A percentile compares a stretch with the other conserved stretches of the same genome.
Conservation (phyloP, 352 stramenopile species). For the Pythium dissotocum region DNA sequence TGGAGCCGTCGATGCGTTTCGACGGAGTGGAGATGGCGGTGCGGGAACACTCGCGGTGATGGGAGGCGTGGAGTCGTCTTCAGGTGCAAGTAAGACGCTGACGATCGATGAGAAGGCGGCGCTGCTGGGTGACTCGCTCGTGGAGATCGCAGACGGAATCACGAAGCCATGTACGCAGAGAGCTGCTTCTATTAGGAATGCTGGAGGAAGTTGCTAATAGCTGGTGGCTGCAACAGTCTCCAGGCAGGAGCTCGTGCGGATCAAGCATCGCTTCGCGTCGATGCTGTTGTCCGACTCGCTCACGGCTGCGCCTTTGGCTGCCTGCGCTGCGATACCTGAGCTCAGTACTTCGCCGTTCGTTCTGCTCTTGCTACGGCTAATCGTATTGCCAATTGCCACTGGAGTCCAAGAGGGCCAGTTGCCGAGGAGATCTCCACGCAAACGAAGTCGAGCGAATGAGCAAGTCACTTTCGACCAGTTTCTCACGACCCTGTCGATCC, state of each 20-base stretch:
- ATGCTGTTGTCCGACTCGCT: slow-evolving; percentile 28
- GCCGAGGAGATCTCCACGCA: neutral
- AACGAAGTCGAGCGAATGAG: neutral
- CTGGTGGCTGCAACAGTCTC: slow-evolving; percentile 29
- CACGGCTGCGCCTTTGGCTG: neutral
- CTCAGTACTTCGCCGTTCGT: slow-evolving; percentile 31
- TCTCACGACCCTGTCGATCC: slow-evolving; percentile 35
- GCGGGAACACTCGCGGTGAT: neutral
- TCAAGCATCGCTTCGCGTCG: slow-evolving; percentile 46
- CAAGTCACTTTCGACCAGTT: slow-evolving; percentile 32
- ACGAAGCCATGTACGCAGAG: slow-evolving; percentile 36
- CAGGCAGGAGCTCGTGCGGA: slow-evolving; percentile 37
- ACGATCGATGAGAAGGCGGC: slow-evolving; percentile 19
- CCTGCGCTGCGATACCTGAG: slow-evolving; percentile 34
- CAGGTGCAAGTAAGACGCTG: slow-evolving; percentile 4
- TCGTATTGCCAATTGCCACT: neutral
- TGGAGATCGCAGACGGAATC: slow-evolving; percentile 11
- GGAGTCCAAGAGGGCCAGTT: neutral
- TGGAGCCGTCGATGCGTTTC: neutral
- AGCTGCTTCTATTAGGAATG: neutral
- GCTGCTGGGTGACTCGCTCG: slow-evolving; percentile 9
- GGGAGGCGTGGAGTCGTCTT: neutral
- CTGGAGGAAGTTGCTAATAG: neutral
- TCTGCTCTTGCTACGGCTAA: slow-evolving; percentile 16
- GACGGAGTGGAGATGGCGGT: neutral